phyloP scores from a whole-genome alignment of 2,329 filamentous ascomycete species.

The Huntiella decipiens region DNA sequence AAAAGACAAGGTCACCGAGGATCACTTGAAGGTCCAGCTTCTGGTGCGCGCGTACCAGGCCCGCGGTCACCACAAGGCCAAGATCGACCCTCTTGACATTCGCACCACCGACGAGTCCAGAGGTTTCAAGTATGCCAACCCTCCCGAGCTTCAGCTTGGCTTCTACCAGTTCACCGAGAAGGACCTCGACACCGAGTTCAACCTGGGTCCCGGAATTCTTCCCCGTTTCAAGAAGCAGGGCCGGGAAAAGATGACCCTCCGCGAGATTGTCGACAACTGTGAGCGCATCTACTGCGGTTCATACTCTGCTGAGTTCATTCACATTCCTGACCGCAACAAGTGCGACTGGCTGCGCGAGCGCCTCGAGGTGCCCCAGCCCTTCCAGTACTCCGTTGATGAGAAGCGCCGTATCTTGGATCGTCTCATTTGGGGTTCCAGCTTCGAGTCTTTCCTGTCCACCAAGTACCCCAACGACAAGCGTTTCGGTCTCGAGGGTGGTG shows the following conservation, averaged over 20 bases:
- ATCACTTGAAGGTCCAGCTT: conserved; percentile 89
- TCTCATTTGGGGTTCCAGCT: conserved; percentile 95
- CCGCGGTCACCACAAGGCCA: conserved; percentile 93
- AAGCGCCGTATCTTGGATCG: conserved; percentile 95
- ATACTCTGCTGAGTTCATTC: conserved; percentile 97
- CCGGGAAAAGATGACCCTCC: conserved; percentile 87
- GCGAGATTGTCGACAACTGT: conserved; percentile 83
- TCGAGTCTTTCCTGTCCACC: conserved; percentile 84
- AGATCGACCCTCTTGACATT: conserved; percentile 90
- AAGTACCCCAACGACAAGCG: conserved; percentile 99
- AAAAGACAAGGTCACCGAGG: conserved; percentile 69
- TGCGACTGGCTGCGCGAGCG: conserved; percentile 97
- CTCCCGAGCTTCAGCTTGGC: conserved; percentile 80
- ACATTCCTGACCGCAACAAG: conserved; percentile 91
- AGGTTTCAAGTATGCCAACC: conserved; percentile 69
- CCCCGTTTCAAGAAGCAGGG: conserved; percentile 79
- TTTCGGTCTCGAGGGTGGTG: conserved; percentile 93
- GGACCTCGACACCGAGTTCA: conserved; percentile 83
- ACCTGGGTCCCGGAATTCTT: conserved; percentile 81
- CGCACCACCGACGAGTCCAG: conserved; percentile 52
- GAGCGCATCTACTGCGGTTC: conserved; percentile 93
- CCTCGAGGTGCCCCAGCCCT: conserved; percentile 80
- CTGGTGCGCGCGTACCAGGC: conserved; percentile 95
- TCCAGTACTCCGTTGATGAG: conserved; percentile 95
- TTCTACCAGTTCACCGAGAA: conserved; percentile 92